Base-by-base conservation (phyloP, 1,139 yeast species). In the Lipomyces yarrowii region DNA sequence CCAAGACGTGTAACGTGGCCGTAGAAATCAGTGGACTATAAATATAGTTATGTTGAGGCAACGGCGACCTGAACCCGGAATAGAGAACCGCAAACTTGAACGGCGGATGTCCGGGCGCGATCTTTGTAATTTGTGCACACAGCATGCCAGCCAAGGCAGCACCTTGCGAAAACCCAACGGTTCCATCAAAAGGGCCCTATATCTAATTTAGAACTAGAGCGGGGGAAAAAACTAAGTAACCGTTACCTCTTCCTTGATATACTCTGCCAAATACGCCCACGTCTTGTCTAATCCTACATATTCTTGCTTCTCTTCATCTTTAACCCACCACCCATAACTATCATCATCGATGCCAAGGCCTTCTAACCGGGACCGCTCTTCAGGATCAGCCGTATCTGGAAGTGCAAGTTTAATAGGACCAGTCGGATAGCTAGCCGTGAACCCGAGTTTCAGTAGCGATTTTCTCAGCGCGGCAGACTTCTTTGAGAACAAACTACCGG, bases 141-240 rank as follows among this genome's bases (percentile, higher is more conserved):
- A 73, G 62, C 80, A 74, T 52, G 75, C 80, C 86, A 0, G 96
- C 86, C 75, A 94, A 79, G 3, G 96, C 96, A 0, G 97, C 96
- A 70, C 99, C 99, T 77, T 94, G 98, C 23, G 96, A 88, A 75
- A 93, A 94, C 2, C 98, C 98, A 64, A 94, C 79, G 37, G 93
- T 82, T 2, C 98, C 98, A 64, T 87, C 88, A 74, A 88, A 92
- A 0, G 98, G 98, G 0, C 98, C 98, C 70, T 91, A 82, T 35
- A 82, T 21, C 48, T n/a, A 18, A 23, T 7, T 18, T 11, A 42
- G 32, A 37, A 23, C 15, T 0, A 7, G 18, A 35, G 48, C 48
- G 2, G 30, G 3, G 18, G n/a, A n/a, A 8, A 33, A 37, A 21
- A n/a, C 11, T 26, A 10, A 23, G 18, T 5, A 7, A 48, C 11